phyloP scores from a whole-genome alignment of 2,329 filamentous ascomycete genomes.

The Neofusicoccum umdonicola region DNA sequence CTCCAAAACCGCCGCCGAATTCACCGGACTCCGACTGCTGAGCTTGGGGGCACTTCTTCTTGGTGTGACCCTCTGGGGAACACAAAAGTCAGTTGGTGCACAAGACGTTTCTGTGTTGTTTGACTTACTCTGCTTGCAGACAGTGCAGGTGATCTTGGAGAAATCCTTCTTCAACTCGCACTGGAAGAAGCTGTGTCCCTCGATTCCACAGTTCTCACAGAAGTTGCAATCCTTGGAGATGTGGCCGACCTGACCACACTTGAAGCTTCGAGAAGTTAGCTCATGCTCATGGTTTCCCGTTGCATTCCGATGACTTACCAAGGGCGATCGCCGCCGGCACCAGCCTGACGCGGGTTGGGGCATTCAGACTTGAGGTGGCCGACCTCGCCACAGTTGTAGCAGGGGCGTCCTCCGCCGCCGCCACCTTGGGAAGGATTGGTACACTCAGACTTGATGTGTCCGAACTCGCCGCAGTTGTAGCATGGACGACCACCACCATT shows the following conservation, averaged over 20 bases:
- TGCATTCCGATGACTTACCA: background rate
- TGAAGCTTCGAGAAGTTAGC: constrained; percentile 12
- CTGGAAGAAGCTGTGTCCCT: constrained; percentile 57
- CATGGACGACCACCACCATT: constrained; percentile 2
- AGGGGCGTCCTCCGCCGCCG: constrained; percentile 22
- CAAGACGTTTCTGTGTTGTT: too few relatives aligned
- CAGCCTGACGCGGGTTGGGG: constrained; percentile 27
- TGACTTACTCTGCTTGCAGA: constrained; percentile 49
- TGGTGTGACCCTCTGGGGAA: constrained; percentile 6
- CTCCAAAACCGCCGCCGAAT: background rate
- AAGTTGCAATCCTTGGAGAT: constrained; percentile 29
- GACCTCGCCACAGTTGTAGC: constrained; percentile 27
- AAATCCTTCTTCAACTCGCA: constrained; percentile 53
- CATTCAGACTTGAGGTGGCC: constrained; percentile 31
- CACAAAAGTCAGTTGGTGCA: constrained; percentile 4
- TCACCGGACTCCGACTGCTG: background rate
- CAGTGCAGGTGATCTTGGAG: constrained; percentile 58
- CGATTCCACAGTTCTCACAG: constrained; percentile 62
- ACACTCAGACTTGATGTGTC: constrained; percentile 30
- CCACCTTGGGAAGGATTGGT: constrained; percentile 20
- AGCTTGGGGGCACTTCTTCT: constrained; percentile 13
- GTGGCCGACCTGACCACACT: constrained; percentile 30
- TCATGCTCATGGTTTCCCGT: background rate
- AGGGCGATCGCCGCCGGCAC: constrained; percentile 1
- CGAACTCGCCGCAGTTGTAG: constrained; percentile 26